Evolutionary conservation across 202 grass and related monocot species (phyloP), one percentile per base, ranked within the genome.

Genomic region (Schoenoplectus tabernaemontani): DNA sequence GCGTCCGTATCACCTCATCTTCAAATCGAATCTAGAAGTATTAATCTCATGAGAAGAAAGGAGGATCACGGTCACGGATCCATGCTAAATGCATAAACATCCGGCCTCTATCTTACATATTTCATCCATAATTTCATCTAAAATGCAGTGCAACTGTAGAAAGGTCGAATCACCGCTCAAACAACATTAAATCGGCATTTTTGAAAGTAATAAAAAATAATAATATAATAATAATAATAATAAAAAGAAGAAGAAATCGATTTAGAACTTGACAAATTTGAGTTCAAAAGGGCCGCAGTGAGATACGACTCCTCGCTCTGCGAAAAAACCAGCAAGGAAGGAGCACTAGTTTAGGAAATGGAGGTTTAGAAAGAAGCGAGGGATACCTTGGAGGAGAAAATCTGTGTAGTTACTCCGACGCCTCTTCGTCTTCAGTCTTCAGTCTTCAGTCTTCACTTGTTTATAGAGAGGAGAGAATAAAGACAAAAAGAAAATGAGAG

Each of bases 371-470:
- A 28, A 13, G n/a, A 12, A 30, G 28, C 4, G 60, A 63, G 64
- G 42, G 17, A 65, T 23, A 70, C 66, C 66, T 70, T 70, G 65
- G 19, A 70, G 66, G 46, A 23, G 39, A 70, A 39, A 70, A 44
- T 38, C 16, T 19, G 33, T 19, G 34, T 4, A 38, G 62, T 38
- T 1, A 20, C 58, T 60, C 58, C 64, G 64, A 43, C 37, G 37
- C 16, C 26, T 64, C 59, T 67, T 67, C 63, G 17, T 19, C 64
- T 41, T 56, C 17, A 51, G 13, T 56, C 36, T 37, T 59, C 57
- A n/a, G n/a, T n/a, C n/a, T n/a, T n/a, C n/a, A n/a, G n/a, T n/a
- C n/a, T n/a, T n/a, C n/a, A n/a, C n/a, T n/a, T n/a, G 24, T 28
- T 26, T 30, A 6, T 23, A 30, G 9, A 12, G 58, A 9, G 36